These are phyloP conservation scores for Gentiana macrophylla DNA, from an alignment of 257 asterid genomes.

Conservation along the genomic window DNA sequence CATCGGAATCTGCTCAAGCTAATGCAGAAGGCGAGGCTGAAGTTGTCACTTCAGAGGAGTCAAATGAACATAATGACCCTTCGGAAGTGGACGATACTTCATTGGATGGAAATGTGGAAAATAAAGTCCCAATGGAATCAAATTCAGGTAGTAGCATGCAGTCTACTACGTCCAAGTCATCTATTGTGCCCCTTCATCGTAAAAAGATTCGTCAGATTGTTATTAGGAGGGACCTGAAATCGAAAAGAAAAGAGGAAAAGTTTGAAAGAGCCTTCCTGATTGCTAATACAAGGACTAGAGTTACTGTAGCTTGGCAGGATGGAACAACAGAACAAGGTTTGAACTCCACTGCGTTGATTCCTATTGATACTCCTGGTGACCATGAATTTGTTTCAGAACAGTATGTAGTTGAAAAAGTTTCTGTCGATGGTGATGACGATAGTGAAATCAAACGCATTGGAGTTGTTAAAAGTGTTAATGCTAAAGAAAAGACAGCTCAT, in stretches of 20 bases:
- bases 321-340: slow-evolving; percentile 53
- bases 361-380: slow-evolving; percentile 93
- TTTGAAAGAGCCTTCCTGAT: slow-evolving; percentile 80
- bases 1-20: slow-evolving; percentile 52
- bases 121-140: slow-evolving; percentile 27
- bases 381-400: slow-evolving; percentile 98
- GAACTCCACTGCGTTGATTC: slow-evolving; percentile 68
- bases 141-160: slow-evolving; percentile 35
- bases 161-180: slow-evolving; percentile 37
- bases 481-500: slow-evolving; percentile 81
- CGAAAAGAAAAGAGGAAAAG: slow-evolving; percentile 70
- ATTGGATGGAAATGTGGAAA: slow-evolving; percentile 22
- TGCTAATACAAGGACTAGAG: slow-evolving; percentile 56
- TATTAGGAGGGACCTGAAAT: slow-evolving; percentile 70
- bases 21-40: slow-evolving; percentile 63
- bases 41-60: slow-evolving; percentile 33
- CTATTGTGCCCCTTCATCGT: slow-evolving; percentile 73
- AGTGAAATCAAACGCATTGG: slow-evolving; percentile 75
- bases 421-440: slow-evolving; percentile 56
- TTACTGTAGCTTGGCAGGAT: slow-evolving; percentile 94
- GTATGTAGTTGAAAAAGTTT: slow-evolving; percentile 89
- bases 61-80: slow-evolving; percentile 26
- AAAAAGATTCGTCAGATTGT: slow-evolving; percentile 82
- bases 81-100: slow-evolving; percentile 35
- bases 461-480: slow-evolving; percentile 76